These are phyloP conservation scores for Blumeria hordei DNA, from an alignment of 2,329 filamentous ascomycete genomes.

Conservation along the genomic window DNA sequence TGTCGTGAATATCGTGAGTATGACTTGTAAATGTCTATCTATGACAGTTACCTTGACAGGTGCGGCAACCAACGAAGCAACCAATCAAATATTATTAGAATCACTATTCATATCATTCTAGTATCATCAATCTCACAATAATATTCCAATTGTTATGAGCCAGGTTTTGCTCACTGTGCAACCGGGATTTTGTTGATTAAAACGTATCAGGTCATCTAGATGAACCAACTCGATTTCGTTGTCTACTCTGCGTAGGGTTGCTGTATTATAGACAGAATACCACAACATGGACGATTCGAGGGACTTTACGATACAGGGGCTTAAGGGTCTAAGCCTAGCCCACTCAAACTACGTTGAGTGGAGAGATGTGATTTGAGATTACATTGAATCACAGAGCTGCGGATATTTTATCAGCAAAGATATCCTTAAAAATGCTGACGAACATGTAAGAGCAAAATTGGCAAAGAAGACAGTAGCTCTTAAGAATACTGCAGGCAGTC, in stretches of 20 bases:
- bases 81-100: no score
- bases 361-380: background rate
- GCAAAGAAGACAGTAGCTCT: background rate
- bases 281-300: background rate
- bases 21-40: no score
- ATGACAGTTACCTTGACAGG: no score
- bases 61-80: no score
- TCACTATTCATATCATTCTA: no score
- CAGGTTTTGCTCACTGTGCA: background rate
- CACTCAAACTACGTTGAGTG: background rate
- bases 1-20: no score
- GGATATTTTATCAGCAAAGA: background rate
- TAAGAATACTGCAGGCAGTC: background rate
- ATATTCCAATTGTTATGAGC: background rate
- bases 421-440: background rate
- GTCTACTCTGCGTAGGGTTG: background rate
- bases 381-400: background rate
- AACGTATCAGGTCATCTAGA: background rate
- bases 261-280: background rate
- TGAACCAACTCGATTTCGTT: background rate
- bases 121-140: no score
- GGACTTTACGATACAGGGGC: background rate
- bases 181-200: background rate
- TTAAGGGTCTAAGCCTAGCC: background rate
- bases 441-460: background rate